Evolutionary conservation across 345 rosid genomes (phyloP).

Genomic region (Cardiospermum halicacabum): DNA sequence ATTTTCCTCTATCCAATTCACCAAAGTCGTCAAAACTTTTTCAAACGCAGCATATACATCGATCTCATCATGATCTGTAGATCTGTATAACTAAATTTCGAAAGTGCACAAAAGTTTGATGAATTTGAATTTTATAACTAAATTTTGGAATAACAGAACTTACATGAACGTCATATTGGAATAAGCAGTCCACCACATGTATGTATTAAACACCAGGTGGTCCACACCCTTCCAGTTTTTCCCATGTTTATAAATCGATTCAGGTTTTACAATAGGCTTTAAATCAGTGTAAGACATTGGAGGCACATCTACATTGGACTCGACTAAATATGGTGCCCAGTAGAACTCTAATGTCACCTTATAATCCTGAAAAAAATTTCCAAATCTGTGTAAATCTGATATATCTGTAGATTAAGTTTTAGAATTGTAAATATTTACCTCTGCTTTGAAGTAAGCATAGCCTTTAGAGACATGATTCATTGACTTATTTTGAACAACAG

Average conservation of each 20-base stretch:
- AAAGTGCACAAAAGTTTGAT: no score
- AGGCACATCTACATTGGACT: conserved; percentile 60
- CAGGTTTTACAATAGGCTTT: conserved; percentile 37
- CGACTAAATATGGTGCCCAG: conserved; percentile 69
- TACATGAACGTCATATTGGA: conserved; percentile 49
- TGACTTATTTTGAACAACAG: conserved; percentile 37
- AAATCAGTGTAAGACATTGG: conserved; percentile 40
- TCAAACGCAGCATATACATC: conserved; percentile 37
- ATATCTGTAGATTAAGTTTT: no score
- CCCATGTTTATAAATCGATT: conserved; percentile 56
- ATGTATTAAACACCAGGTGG: conserved; percentile 55
- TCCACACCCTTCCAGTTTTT: conserved; percentile 48
- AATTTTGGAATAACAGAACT: conserved; percentile 25
- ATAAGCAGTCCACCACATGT: conserved; percentile 61
- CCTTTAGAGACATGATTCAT: conserved; percentile 31
- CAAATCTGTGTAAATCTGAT: no score
- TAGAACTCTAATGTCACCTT: conserved; percentile 52
- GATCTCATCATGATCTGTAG: conserved; percentile 52
- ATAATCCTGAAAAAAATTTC: conserved; percentile 54
- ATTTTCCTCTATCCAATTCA: conserved; percentile 62
- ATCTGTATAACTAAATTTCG: no score
- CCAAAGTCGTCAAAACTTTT: conserved; percentile 60
- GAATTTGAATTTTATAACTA: no score
- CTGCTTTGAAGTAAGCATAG: conserved; percentile 25
- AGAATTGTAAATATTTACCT: no score